Conservation (phyloP, 116 monocot genomes). For the Dioscorea cayenensis region DNA sequence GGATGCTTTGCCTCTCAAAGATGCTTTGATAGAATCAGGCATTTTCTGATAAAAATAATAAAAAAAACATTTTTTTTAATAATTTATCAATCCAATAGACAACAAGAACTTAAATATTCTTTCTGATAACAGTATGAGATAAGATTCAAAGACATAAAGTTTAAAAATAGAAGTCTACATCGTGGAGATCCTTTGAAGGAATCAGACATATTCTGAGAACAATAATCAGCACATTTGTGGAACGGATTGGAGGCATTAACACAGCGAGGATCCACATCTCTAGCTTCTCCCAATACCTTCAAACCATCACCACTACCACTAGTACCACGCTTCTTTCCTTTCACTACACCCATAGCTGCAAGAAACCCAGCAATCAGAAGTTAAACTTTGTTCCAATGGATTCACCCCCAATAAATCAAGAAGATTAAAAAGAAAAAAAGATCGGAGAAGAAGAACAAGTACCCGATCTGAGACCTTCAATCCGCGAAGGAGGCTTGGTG, state of each 20-base stretch:
- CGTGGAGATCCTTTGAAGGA: neutral
- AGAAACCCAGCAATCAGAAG: neutral
- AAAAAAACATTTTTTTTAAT: too few species aligned
- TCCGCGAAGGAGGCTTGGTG: neutral
- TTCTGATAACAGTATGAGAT: too few species aligned
- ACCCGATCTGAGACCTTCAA: too few species aligned
- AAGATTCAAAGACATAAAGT: too few species aligned
- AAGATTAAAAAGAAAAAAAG: neutral
- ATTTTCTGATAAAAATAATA: too few species aligned
- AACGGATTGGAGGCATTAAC: slow-evolving; percentile 2
- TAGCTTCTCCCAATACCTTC: neutral
- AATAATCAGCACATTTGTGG: slow-evolving; percentile 4
- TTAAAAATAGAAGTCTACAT: too few species aligned
- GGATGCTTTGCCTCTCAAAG: too few species aligned
- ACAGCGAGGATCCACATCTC: neutral
- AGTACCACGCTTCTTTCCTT: neutral
- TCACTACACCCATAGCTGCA: neutral
- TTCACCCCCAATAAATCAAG: neutral
- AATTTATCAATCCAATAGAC: too few species aligned
- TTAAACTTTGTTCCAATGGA: neutral
- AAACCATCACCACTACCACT: too few species aligned
- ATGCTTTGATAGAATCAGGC: too few species aligned
- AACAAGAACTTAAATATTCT: too few species aligned
- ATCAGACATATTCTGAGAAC: neutral
- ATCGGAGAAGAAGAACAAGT: neutral